These are phyloP conservation scores for Triangularia verruculosa DNA, from an alignment of 2,329 filamentous ascomycete species.

Conservation along the genomic window DNA sequence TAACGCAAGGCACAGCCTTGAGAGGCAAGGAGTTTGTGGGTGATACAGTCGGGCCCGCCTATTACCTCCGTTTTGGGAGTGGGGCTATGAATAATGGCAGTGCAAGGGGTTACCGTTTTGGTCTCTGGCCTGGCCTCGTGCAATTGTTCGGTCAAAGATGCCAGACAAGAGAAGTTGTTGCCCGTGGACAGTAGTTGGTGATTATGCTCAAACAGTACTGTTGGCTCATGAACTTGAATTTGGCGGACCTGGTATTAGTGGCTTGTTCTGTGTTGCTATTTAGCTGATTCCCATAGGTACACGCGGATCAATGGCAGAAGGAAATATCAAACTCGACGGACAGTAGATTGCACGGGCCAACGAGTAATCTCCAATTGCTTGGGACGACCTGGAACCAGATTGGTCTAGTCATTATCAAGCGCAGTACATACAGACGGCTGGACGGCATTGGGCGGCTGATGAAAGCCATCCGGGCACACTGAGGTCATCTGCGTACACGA, in stretches of 20 bases:
- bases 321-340: background rate
- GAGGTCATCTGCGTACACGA: background rate
- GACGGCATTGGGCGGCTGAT: slow-evolving; percentile 8
- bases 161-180: background rate
- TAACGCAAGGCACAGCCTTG: background rate
- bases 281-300: background rate
- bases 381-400: background rate
- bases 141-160: background rate
- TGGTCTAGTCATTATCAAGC: background rate
- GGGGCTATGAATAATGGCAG: background rate
- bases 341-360: background rate
- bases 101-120: background rate
- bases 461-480: slow-evolving; percentile 4
- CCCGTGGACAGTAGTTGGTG: background rate
- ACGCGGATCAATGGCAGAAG: background rate
- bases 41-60: background rate
- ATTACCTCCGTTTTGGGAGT: background rate
- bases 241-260: background rate
- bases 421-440: background rate
- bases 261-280: background rate
- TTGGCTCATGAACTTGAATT: background rate
- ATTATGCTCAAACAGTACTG: background rate
- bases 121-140: background rate
- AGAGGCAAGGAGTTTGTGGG: background rate
- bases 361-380: background rate